Percentiles rank a stretch among this genome's conserved stretches.
Conservation (phyloP, 352 stramenopile genomes). For the Pythium vanterpoolii region DNA sequence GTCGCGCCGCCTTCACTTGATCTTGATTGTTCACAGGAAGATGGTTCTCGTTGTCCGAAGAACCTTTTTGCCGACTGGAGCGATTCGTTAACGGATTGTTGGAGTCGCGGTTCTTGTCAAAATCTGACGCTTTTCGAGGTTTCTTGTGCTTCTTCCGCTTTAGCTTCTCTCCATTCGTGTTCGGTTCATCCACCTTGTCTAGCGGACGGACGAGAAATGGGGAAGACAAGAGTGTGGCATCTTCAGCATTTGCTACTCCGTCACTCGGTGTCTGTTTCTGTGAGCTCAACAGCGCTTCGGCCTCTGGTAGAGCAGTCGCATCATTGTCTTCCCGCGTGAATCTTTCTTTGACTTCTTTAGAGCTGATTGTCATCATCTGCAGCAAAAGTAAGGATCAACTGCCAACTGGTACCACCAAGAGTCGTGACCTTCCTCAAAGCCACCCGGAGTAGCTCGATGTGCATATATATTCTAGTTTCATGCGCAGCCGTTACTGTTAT, state of each 20-base stretch:
- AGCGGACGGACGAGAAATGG: conserved; percentile 32
- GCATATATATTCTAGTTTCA: conserved; percentile 14
- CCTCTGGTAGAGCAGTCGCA: not conserved
- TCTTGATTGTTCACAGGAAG: not conserved
- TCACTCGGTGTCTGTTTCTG: not conserved
- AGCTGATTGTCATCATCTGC: not conserved
- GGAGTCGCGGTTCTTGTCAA: not conserved
- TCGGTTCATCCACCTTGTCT: not conserved
- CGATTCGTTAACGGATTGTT: not conserved
- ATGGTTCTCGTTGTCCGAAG: not conserved
- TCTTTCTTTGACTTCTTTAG: not conserved
- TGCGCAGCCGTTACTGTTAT: not conserved
- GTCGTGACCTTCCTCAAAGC: not conserved
- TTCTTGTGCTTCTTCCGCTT: conserved; percentile 9
- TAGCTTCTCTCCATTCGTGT: not conserved
- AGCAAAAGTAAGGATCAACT: not conserved
- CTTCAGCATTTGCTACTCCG: conserved; percentile 22
- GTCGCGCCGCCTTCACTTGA: not conserved
- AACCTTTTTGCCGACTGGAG: not conserved
- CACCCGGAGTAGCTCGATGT: conserved; percentile 2
- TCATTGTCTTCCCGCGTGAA: not conserved
- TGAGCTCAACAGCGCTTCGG: not conserved
- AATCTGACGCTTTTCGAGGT: not conserved
- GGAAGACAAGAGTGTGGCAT: conserved; percentile 32
- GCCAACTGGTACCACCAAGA: not conserved